phyloP scores from a whole-genome alignment of 148 eudicot species.

The Nepenthes gracilis region DNA sequence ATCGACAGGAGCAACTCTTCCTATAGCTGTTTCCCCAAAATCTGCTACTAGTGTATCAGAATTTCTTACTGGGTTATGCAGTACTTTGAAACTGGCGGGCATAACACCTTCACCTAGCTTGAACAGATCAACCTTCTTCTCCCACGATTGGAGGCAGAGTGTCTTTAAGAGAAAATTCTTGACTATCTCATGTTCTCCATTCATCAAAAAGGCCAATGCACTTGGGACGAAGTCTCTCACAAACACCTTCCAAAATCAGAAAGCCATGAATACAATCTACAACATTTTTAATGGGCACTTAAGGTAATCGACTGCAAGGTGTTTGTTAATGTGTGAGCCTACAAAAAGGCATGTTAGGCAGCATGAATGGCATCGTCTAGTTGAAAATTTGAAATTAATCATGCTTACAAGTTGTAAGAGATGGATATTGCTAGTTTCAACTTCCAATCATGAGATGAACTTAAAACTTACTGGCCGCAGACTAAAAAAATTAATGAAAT shows the following conservation, averaged over 20 bases:
- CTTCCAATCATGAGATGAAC: too few relatives aligned
- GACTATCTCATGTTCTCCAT: slow-evolving; percentile 88
- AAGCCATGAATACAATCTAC: not conserved
- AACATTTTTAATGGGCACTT: not conserved
- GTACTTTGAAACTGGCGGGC: slow-evolving; percentile 98
- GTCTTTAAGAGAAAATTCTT: slow-evolving; percentile 80
- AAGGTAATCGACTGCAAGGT: not conserved
- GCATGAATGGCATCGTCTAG: too few relatives aligned
- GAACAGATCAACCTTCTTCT: slow-evolving; percentile 84
- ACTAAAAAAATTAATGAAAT: too few relatives aligned
- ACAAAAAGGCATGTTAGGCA: too few relatives aligned
- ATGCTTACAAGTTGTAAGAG: too few relatives aligned
- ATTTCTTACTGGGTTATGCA: slow-evolving; percentile 68
- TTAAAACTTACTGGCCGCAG: too few relatives aligned
- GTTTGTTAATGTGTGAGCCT: too few relatives aligned
- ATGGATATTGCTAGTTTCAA: too few relatives aligned
- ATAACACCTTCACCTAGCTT: slow-evolving; percentile 95
- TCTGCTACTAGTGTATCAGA: slow-evolving; percentile 85
- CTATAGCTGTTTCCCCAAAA: slow-evolving; percentile 96
- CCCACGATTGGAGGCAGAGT: slow-evolving; percentile 90
- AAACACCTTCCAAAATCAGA: slow-evolving; percentile 48
- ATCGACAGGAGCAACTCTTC: slow-evolving; percentile 96
- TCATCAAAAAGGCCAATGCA: slow-evolving; percentile 96
- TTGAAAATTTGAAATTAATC: too few relatives aligned
- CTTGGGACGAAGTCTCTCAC: slow-evolving; percentile 98